phyloP scores from a whole-genome alignment of 2,329 filamentous ascomycete species.

The Cladorrhinum sp. region DNA sequence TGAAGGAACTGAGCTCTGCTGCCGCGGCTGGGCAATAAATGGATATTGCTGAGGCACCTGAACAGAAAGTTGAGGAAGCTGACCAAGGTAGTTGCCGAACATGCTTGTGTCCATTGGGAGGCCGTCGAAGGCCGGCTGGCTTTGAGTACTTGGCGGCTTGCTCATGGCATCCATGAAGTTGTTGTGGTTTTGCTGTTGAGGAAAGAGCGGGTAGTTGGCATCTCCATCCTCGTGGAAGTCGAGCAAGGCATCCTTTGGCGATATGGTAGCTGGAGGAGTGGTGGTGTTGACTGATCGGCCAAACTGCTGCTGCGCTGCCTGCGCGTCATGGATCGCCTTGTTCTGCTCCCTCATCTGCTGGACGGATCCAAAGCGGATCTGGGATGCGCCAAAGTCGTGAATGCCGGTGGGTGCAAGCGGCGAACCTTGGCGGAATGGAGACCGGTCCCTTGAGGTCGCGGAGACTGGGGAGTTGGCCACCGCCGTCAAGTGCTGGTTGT shows the following conservation, averaged over 20 bases:
- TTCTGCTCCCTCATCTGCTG: constrained; percentile 59
- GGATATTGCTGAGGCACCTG: constrained; percentile 48
- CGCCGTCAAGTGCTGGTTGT: constrained; percentile 67
- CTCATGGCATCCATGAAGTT: constrained; percentile 42
- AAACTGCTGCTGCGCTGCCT: constrained; percentile 43
- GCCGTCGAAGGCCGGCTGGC: constrained; percentile 26
- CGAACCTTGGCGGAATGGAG: constrained; percentile 75
- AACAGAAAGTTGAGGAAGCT: constrained; percentile 30
- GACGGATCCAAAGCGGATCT: constrained; percentile 50
- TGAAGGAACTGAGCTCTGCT: constrained; percentile 38
- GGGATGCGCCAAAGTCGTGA: constrained; percentile 41
- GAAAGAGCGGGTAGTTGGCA: constrained; percentile 69
- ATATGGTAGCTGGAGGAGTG: constrained; percentile 84
- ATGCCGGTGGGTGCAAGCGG: constrained; percentile 51
- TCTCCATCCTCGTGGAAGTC: constrained; percentile 82
- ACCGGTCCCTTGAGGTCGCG: constrained; percentile 60
- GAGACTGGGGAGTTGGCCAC: constrained; percentile 47
- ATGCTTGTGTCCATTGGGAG: constrained; percentile 23
- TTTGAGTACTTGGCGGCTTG: constrained; percentile 32
- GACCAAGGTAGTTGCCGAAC: constrained; percentile 34
- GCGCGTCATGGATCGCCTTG: constrained; percentile 58
- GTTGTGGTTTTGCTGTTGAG: constrained; percentile 50
- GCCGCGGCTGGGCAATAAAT: constrained; percentile 42
- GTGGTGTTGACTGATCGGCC: constrained; percentile 41
- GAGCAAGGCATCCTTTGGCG: constrained; percentile 85